Evolutionary conservation across 2,329 filamentous ascomycete species (phyloP).

Genomic region (Curvularia verruculosa): DNA sequence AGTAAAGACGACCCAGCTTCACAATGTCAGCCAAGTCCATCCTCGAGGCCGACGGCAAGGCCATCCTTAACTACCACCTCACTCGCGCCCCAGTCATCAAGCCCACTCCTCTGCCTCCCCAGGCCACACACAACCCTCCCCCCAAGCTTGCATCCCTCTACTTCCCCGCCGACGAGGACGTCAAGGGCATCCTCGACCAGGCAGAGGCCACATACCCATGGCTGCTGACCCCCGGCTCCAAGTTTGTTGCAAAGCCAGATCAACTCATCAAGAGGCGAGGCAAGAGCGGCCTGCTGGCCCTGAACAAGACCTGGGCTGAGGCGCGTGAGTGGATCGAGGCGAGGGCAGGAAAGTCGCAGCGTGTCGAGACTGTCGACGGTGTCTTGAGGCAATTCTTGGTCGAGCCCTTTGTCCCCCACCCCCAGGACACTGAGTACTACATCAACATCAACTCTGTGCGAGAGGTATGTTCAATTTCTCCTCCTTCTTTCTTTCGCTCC

Average conservation of each 20-base stretch:
- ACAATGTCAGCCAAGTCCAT: constrained; percentile 96
- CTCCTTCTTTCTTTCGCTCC: constrained; percentile 18
- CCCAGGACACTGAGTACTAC: constrained; percentile 96
- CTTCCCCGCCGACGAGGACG: constrained; percentile 86
- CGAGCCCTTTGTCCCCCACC: constrained; percentile 97
- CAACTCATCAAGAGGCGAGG: constrained; percentile 99
- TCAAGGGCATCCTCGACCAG: constrained; percentile 86
- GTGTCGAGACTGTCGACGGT: constrained; percentile 91
- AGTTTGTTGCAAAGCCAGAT: constrained; percentile 99
- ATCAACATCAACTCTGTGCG: constrained; percentile 99
- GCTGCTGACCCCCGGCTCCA: constrained; percentile 81
- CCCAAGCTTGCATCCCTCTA: constrained; percentile 88
- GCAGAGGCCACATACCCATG: constrained; percentile 97
- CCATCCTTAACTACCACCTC: constrained; percentile 99
- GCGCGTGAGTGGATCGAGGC: constrained; percentile 92
- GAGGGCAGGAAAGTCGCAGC: constrained; percentile 87
- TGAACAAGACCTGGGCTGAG: constrained; percentile 98
- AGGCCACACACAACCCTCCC: constrained; percentile 88
- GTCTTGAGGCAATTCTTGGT: constrained; percentile 94
- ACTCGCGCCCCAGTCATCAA: constrained; percentile 97
- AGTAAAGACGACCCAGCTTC: constrained; percentile 37
- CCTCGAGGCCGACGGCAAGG: constrained; percentile 99
- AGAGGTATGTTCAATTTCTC: constrained; percentile 76
- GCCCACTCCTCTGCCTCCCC: constrained; percentile 86
- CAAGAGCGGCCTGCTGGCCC: constrained; percentile 93